Conservation (phyloP, 345 rosid species). For the Psidium guajava region DNA sequence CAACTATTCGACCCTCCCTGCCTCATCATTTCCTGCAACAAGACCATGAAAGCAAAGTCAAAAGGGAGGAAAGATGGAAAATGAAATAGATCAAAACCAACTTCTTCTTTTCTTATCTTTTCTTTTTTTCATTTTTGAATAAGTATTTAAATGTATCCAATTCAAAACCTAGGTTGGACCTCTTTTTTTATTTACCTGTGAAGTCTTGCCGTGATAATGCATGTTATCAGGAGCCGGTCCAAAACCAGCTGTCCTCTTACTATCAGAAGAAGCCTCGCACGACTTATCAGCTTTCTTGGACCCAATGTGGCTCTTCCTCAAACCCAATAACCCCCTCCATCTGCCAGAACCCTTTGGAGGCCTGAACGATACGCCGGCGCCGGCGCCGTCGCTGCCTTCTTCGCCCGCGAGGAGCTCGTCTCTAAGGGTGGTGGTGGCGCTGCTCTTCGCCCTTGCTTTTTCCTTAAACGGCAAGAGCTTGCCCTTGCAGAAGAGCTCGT, state of each 20-base stretch:
- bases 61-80: neutral
- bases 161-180: neutral
- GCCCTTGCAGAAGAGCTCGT: slow-evolving; percentile 90
- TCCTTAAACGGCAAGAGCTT: slow-evolving; percentile 77
- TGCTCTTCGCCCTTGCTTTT: slow-evolving; percentile 6
- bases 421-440: slow-evolving; percentile 47
- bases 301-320: slow-evolving; percentile 59
- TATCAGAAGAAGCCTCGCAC: slow-evolving; percentile 19
- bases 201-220: neutral
- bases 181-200: neutral
- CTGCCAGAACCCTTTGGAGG: slow-evolving; percentile 60
- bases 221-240: neutral
- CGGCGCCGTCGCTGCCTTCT: slow-evolving; percentile 8
- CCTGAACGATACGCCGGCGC: slow-evolving; percentile 26
- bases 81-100: neutral
- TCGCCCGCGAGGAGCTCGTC: slow-evolving; percentile 64
- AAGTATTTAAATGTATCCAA: neutral
- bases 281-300: slow-evolving; percentile 52
- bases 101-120: no score
- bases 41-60: neutral
- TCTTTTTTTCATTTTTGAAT: no score
- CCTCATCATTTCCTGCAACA: slow-evolving; percentile 23
- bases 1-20: slow-evolving; percentile 43
- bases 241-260: neutral
- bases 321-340: slow-evolving; percentile 84